Percentiles rank a stretch among this genome's conserved stretches.
Evolutionary conservation across 257 asterid genomes (phyloP).

Genomic region (Solanum tarapatanum): DNA sequence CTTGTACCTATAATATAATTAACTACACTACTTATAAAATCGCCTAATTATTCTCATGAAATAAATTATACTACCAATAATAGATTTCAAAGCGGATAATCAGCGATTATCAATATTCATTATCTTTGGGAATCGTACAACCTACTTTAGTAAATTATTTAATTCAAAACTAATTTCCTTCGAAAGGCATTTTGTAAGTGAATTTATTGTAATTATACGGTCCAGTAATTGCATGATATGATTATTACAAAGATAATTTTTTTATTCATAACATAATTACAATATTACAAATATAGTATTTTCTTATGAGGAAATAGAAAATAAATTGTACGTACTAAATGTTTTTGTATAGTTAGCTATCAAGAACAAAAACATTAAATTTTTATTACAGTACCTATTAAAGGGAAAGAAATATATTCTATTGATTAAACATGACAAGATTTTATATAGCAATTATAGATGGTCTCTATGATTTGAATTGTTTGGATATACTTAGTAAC

Average conservation of each 20-base stretch:
- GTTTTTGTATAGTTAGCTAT: background rate
- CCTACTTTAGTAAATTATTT: background rate
- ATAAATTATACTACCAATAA: background rate
- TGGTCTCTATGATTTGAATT: background rate
- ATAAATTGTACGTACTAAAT: background rate
- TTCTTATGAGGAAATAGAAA: background rate
- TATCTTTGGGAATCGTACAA: background rate
- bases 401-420: background rate
- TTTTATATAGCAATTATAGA: background rate
- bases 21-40: background rate
- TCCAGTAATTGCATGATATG: background rate
- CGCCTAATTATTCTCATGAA: background rate
- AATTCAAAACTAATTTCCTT: background rate
- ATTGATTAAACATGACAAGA: background rate
- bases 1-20: background rate
- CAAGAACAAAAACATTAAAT: background rate
- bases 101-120: background rate
- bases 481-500: background rate
- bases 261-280: background rate
- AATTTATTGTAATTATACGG: background rate
- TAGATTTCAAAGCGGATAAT: background rate
- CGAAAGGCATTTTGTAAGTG: background rate
- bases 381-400: background rate
- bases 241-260: background rate
- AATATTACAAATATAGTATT: background rate